phyloP scores from a whole-genome alignment of 129 eudicot species.

The Artemisia argyi region DNA sequence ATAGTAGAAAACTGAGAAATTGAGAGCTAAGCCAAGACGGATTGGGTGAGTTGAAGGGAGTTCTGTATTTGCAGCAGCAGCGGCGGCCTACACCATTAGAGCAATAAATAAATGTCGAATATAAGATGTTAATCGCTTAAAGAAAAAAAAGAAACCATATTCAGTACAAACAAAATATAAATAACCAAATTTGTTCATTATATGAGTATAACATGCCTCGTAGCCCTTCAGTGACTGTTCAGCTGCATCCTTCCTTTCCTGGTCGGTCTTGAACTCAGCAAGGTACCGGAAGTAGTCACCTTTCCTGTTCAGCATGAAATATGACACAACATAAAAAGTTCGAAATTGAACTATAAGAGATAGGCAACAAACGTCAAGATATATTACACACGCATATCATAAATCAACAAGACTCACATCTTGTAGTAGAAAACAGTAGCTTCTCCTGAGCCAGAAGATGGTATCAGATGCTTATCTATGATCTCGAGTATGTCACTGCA shows the following conservation, averaged over 20 bases:
- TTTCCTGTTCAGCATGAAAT: slow-evolving; percentile 55
- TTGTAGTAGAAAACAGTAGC: slow-evolving; percentile 93
- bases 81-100: slow-evolving; percentile 60
- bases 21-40: slow-evolving; percentile 95
- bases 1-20: slow-evolving; percentile 96
- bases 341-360: neutral
- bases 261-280: slow-evolving; percentile 92
- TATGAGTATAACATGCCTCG: slow-evolving; percentile 58
- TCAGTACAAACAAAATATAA: neutral
- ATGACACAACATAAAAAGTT: slow-evolving; percentile 10
- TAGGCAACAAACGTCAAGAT: neutral
- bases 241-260: slow-evolving; percentile 84
- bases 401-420: slow-evolving; percentile 54
- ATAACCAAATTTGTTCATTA: slow-evolving; percentile 1
- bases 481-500: slow-evolving; percentile 81
- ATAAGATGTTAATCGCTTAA: neutral
- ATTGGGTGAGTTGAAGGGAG: slow-evolving; percentile 98
- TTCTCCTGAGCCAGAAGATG: slow-evolving; percentile 74
- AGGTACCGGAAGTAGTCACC: slow-evolving; percentile 96
- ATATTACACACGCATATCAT: neutral
- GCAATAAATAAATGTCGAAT: slow-evolving; percentile 8
- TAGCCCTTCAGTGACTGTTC: slow-evolving; percentile 89
- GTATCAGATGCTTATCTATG: slow-evolving; percentile 81
- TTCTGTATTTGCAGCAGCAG: slow-evolving; percentile 83
- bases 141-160: neutral